Evolutionary conservation across 164 flowering plant species (phyloP).

Genomic region (Annona squamosa): DNA sequence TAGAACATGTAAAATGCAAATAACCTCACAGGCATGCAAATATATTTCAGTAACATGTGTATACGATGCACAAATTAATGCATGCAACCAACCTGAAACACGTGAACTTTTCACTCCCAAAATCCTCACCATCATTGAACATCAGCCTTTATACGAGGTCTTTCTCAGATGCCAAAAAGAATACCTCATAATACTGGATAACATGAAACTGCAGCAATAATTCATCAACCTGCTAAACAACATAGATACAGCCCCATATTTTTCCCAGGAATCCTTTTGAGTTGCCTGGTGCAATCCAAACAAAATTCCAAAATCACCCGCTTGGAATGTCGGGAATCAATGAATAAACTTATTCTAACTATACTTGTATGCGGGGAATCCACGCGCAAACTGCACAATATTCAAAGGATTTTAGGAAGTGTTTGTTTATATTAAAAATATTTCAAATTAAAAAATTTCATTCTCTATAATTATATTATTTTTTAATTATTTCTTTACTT

Average conservation of each 20-base stretch:
- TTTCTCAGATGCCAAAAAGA: background rate
- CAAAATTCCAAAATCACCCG: background rate
- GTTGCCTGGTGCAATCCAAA: background rate
- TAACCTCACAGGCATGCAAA: no score
- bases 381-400: no score
- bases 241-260: background rate
- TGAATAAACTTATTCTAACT: background rate
- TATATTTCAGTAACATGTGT: no score
- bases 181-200: background rate
- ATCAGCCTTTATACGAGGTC: background rate
- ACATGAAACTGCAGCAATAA: background rate
- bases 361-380: background rate
- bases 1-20: no score
- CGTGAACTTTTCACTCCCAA: background rate
- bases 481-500: no score
- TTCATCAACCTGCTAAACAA: background rate
- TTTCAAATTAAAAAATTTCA: no score
- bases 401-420: no score
- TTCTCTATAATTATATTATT: no score
- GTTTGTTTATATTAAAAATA: no score
- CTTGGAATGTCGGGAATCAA: background rate
- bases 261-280: background rate
- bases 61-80: no score
- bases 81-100: no score
- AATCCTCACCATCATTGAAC: background rate